These are phyloP conservation scores for Trichosporon sp. DNA, from an alignment of 1,284 basidiomycete species.

Conservation along the genomic window DNA sequence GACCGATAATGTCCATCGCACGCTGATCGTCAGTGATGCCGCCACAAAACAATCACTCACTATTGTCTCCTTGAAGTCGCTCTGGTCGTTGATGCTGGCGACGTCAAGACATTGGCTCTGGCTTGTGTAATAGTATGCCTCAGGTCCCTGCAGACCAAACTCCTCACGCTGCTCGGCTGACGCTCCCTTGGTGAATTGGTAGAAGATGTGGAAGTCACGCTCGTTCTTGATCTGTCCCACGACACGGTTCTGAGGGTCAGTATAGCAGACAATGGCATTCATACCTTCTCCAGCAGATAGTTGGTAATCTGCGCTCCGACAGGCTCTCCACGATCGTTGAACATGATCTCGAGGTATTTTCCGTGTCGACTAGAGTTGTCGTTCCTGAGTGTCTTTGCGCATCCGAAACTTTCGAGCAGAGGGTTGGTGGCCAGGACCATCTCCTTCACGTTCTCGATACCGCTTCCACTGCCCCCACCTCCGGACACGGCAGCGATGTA, in stretches of 20 bases:
- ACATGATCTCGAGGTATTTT: conserved; percentile 99
- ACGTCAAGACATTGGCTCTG: conserved; percentile 89
- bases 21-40: conserved; percentile 53
- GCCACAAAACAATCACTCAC: conserved; percentile 51
- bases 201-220: conserved; percentile 98
- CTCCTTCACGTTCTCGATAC: conserved; percentile 94
- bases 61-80: conserved; percentile 82
- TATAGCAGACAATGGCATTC: background rate
- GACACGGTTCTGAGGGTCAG: conserved; percentile 62
- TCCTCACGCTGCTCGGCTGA: conserved; percentile 85
- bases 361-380: conserved; percentile 99
- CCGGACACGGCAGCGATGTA: conserved; percentile 93
- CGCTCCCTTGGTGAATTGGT: conserved; percentile 97
- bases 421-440: conserved; percentile 99
- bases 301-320: conserved; percentile 98
- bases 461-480: conserved; percentile 58
- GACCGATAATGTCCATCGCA: conserved; percentile 91
- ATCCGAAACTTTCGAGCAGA: conserved; percentile 94
- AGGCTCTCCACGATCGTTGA: conserved; percentile 85
- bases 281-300: conserved; percentile 86
- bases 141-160: conserved; percentile 94
- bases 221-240: conserved; percentile 96
- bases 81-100: conserved; percentile 78
- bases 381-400: conserved; percentile 96
- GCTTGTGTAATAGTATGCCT: conserved; percentile 90